A percentile compares a stretch with the other conserved stretches of the same genome.
Evolutionary conservation across 176 grass and related monocot species (phyloP).

Genomic region (Guadua angustifolia): DNA sequence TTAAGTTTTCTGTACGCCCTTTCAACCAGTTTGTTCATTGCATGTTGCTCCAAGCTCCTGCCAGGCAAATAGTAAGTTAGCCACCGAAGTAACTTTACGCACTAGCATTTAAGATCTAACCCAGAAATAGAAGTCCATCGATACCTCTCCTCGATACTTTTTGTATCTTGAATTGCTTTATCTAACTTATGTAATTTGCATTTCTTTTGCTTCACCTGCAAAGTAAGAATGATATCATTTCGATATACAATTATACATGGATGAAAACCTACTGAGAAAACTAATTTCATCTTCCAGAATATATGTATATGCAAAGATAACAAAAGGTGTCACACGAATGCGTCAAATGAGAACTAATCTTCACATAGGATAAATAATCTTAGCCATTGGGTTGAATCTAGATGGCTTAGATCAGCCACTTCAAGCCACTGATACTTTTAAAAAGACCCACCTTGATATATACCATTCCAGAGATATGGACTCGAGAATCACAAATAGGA

Average conservation of each 20-base stretch:
- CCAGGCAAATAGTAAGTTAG: constrained; percentile 40
- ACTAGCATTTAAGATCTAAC: constrained; percentile 34
- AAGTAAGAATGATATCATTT: constrained; percentile 24
- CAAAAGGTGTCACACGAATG: background rate
- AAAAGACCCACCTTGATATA: background rate
- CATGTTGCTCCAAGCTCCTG: constrained; percentile 77
- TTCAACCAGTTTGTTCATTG: constrained; percentile 85
- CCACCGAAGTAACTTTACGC: constrained; percentile 25
- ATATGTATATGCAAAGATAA: background rate
- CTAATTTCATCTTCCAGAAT: background rate
- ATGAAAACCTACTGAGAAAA: constrained; percentile 17
- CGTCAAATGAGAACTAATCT: background rate
- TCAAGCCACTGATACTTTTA: background rate
- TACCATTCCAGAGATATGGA: constrained; percentile 13
- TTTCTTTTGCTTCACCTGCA: constrained; percentile 74
- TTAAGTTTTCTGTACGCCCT: constrained; percentile 66
- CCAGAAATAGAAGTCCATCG: constrained; percentile 7
- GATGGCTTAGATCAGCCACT: constrained; percentile 10
- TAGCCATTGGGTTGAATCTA: constrained; percentile 9
- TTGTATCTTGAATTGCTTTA: constrained; percentile 70
- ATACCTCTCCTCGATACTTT: constrained; percentile 75
- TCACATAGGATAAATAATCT: constrained; percentile 17
- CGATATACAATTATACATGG: constrained; percentile 9
- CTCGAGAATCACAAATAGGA: background rate
- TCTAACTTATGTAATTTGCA: constrained; percentile 62